These are phyloP conservation scores for Trichoderma polysporum DNA, from an alignment of 2,329 filamentous ascomycete genomes.

Conservation along the genomic window DNA sequence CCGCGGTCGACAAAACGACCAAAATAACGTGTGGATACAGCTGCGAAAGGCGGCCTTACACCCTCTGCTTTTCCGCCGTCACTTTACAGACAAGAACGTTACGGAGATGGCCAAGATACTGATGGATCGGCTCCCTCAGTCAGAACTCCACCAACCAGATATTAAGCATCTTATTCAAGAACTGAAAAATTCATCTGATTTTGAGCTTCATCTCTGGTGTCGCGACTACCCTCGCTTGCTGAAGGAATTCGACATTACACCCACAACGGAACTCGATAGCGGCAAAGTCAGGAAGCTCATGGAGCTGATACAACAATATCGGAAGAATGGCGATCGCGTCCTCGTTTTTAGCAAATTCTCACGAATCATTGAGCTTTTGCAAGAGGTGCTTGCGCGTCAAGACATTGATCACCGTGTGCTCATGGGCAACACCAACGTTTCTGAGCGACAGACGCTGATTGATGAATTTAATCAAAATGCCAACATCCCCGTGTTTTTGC, in stretches of 20 bases:
- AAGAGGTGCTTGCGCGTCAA: slow-evolving; percentile 73
- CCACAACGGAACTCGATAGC: slow-evolving; percentile 57
- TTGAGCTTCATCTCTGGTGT: slow-evolving; percentile 66
- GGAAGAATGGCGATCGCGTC: slow-evolving; percentile 77
- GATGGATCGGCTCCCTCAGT: slow-evolving; percentile 63
- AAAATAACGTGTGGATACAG: slow-evolving; percentile 80
- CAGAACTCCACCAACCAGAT: slow-evolving; percentile 53
- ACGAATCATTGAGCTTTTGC: slow-evolving; percentile 85
- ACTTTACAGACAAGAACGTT: slow-evolving; percentile 74
- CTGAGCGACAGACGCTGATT: slow-evolving; percentile 81
- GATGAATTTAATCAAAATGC: slow-evolving; percentile 78
- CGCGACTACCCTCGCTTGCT: slow-evolving; percentile 56
- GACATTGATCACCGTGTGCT: slow-evolving; percentile 79
- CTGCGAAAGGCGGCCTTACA: slow-evolving; percentile 91
- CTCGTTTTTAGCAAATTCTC: slow-evolving; percentile 94
- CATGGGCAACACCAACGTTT: slow-evolving; percentile 79
- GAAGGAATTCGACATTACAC: slow-evolving; percentile 52
- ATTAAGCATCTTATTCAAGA: slow-evolving; percentile 55
- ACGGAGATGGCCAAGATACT: slow-evolving; percentile 75
- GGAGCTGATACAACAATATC: slow-evolving; percentile 70
- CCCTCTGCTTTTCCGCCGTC: slow-evolving; percentile 78
- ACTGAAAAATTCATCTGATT: slow-evolving; percentile 60
- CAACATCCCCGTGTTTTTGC: slow-evolving; percentile 82
- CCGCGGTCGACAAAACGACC: slow-evolving; percentile 50
- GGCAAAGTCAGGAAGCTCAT: slow-evolving; percentile 86